Evolutionary conservation across 768 basidiomycete genomes (phyloP).

Genomic region (Chalciporus pseudorubinellus): DNA sequence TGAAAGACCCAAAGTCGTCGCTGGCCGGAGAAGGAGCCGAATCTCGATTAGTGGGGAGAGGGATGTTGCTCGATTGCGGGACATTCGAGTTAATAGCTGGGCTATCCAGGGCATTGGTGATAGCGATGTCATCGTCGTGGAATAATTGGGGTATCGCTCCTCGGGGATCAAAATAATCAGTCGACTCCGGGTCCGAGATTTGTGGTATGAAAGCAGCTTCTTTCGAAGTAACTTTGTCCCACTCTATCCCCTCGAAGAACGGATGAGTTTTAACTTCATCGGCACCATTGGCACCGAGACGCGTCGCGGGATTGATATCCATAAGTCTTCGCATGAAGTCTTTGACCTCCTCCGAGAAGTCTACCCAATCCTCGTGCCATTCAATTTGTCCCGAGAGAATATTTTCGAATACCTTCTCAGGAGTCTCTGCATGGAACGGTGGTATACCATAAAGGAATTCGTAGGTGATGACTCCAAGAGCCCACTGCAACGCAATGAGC

Average conservation of each 20-base stretch:
- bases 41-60: conserved; percentile 39
- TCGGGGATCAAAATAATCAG: conserved; percentile 98
- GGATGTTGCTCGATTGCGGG: conserved; percentile 15
- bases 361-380: conserved; percentile 94
- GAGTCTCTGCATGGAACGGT: conserved; percentile 96
- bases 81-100: conserved; percentile 28
- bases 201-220: conserved; percentile 96
- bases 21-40: conserved; percentile 53
- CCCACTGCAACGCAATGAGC: conserved; percentile 67
- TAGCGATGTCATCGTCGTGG: conserved; percentile 78
- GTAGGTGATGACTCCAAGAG: conserved; percentile 95
- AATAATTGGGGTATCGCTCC: conserved; percentile 90
- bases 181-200: conserved; percentile 93
- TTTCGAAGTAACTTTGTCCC: conserved; percentile 84
- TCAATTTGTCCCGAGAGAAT: conserved; percentile 92
- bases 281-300: conserved; percentile 84
- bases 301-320: conserved; percentile 71
- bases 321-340: conserved; percentile 89
- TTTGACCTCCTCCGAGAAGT: conserved; percentile 79
- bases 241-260: conserved; percentile 88
- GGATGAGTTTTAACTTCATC: conserved; percentile 92
- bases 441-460: conserved; percentile 97
- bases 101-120: conserved; percentile 51
- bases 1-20: conserved; percentile 97
- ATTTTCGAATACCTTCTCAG: conserved; percentile 97